Conservation (phyloP, 306 rosid genomes). For the Prinsepia uniflora region DNA sequence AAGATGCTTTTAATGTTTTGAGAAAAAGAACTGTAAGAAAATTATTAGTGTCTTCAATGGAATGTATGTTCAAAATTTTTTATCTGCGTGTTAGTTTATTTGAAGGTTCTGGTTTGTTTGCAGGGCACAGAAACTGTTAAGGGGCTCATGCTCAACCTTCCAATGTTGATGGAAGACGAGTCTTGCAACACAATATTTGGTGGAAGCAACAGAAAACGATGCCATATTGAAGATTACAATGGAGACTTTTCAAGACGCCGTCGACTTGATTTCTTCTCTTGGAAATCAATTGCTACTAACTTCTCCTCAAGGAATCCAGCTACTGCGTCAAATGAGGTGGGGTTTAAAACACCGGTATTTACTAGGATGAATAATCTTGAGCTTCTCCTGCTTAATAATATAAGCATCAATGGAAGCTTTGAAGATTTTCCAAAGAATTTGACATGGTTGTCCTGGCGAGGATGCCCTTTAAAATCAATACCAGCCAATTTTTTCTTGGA, state of each 20-base stretch:
- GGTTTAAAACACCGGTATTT: neutral
- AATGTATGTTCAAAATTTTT: too few relatives aligned
- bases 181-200: neutral
- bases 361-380: neutral
- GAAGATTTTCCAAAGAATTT: too few relatives aligned
- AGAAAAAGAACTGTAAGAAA: neutral
- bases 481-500: conserved; percentile 9
- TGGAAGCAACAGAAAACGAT: neutral
- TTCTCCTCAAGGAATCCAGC: neutral
- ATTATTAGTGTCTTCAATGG: too few relatives aligned
- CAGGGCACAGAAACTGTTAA: too few relatives aligned
- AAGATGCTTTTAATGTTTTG: neutral
- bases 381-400: neutral
- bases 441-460: conserved; percentile 8
- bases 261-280: neutral
- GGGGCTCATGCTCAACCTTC: too few relatives aligned
- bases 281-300: neutral
- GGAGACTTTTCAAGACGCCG: neutral
- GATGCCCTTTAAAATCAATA: neutral
- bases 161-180: too few relatives aligned
- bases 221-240: neutral
- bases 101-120: too few relatives aligned
- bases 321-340: neutral
- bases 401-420: neutral
- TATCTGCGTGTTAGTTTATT: too few relatives aligned